Evolutionary conservation across 495 filamentous ascomycete species (phyloP).

Genomic region (Glonium stellatum): DNA sequence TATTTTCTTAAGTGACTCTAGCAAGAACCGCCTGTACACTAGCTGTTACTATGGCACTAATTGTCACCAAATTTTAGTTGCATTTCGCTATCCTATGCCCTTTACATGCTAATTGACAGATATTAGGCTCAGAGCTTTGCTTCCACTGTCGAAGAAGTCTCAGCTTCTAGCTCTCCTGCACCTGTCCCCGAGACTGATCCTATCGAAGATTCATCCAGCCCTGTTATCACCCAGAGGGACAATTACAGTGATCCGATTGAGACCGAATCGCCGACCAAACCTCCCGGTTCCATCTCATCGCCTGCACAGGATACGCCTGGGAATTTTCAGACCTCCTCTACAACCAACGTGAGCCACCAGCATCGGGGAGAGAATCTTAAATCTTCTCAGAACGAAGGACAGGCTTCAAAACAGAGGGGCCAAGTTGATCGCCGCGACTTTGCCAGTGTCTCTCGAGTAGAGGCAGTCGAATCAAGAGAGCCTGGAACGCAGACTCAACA

Average conservation of each 20-base stretch:
- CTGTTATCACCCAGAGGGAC: background rate
- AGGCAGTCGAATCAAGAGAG: background rate
- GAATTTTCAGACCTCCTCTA: too few relatives aligned
- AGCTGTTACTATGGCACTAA: background rate
- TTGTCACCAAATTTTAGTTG: too few relatives aligned
- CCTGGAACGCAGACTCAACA: background rate
- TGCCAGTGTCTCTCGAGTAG: background rate
- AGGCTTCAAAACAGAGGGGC: background rate
- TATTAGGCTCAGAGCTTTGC: background rate
- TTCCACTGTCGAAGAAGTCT: background rate
- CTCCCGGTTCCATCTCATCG: too few relatives aligned
- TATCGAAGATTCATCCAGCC: background rate
- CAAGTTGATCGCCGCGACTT: background rate
- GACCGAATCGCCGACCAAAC: too few relatives aligned
- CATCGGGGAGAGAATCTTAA: too few relatives aligned
- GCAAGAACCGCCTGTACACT: background rate
- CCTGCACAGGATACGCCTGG: too few relatives aligned
- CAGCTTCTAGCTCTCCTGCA: background rate
- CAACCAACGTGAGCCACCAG: too few relatives aligned
- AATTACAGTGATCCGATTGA: too few relatives aligned
- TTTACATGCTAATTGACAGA: background rate
- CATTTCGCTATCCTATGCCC: too few relatives aligned
- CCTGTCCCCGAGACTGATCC: slow-evolving; percentile 1
- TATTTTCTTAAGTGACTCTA: background rate
- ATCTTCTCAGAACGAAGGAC: background rate